phyloP scores from a whole-genome alignment of 495 filamentous ascomycete species.

The Aspergillus hancockii region DNA sequence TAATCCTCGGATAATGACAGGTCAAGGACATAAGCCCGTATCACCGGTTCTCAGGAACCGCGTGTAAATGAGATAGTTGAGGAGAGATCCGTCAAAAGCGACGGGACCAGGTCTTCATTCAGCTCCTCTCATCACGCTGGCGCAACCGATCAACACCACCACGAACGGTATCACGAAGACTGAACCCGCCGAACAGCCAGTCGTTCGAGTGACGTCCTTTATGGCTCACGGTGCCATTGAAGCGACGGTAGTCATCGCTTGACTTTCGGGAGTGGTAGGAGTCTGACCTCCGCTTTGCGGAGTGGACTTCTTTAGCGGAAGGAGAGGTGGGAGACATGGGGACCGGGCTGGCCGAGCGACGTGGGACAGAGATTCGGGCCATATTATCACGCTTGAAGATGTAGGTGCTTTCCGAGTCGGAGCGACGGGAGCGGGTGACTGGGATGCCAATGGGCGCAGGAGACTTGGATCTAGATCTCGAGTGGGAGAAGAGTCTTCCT shows the following conservation, averaged over 20 bases:
- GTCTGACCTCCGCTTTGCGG: slow-evolving; percentile 20
- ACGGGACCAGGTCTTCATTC: slow-evolving; percentile 2
- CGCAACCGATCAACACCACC: slow-evolving; percentile 49
- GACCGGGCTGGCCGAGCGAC: slow-evolving; percentile 21
- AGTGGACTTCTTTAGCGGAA: slow-evolving; percentile 9
- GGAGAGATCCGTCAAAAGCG: not conserved
- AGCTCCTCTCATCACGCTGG: slow-evolving; percentile 18
- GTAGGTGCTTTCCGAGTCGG: slow-evolving; percentile 20
- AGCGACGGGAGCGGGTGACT: slow-evolving; percentile 8
- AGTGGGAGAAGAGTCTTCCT: slow-evolving; percentile 4
- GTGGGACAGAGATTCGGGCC: not conserved
- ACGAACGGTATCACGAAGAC: slow-evolving; percentile 47
- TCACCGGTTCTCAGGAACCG: not conserved
- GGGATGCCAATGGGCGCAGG: slow-evolving; percentile 19
- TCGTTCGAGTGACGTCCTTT: slow-evolving; percentile 52
- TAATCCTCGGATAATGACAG: not conserved
- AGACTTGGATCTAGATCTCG: slow-evolving; percentile 22
- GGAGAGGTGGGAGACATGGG: slow-evolving; percentile 26
- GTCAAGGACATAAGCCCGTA: not conserved
- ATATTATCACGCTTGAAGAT: slow-evolving; percentile 21
- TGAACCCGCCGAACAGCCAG: slow-evolving; percentile 52
- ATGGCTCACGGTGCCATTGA: slow-evolving; percentile 44
- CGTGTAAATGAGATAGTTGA: not conserved
- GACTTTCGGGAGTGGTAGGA: slow-evolving; percentile 26
- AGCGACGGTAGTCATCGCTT: slow-evolving; percentile 42